Percentiles rank a stretch among this genome's conserved stretches.
Conservation (phyloP, 805 yeast genomes). For the Saccharomycopsis sp. region DNA sequence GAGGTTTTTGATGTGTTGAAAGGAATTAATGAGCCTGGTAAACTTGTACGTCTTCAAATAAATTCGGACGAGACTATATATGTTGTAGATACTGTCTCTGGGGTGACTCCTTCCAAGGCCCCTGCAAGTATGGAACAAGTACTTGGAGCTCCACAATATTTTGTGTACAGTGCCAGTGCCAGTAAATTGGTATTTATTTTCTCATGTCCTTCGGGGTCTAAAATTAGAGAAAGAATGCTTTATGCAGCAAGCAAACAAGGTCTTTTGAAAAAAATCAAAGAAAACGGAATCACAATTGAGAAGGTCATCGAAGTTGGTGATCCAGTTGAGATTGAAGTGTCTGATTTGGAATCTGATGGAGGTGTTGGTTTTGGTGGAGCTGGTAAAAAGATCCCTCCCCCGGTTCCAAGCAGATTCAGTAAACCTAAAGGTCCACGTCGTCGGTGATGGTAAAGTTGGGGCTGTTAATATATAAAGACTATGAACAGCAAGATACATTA, state of each 20-base stretch:
- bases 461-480: too few relatives aligned
- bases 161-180: constrained; percentile 39
- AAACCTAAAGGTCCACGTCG: constrained; percentile 22
- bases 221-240: constrained; percentile 85
- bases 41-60: constrained; percentile 1
- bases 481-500: too few relatives aligned
- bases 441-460: too few relatives aligned
- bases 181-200: constrained; percentile 56
- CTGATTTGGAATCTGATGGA: constrained; percentile 34
- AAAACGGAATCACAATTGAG: constrained; percentile 32
- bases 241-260: constrained; percentile 78
- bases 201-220: constrained; percentile 85
- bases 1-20: constrained; percentile 23
- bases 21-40: background rate
- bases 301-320: constrained; percentile 67
- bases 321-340: constrained; percentile 55
- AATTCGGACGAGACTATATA: constrained; percentile 41
- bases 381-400: background rate
- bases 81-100: constrained; percentile 27
- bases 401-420: constrained; percentile 5
- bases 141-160: constrained; percentile 49
- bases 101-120: constrained; percentile 28
- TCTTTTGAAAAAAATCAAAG: constrained; percentile 44
- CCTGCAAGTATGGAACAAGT: constrained; percentile 27
- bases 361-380: background rate